A percentile compares a stretch with the other conserved stretches of the same genome.
Evolutionary conservation across 306 rosid genomes (phyloP).

Genomic region (Cicer pinnatifidum): DNA sequence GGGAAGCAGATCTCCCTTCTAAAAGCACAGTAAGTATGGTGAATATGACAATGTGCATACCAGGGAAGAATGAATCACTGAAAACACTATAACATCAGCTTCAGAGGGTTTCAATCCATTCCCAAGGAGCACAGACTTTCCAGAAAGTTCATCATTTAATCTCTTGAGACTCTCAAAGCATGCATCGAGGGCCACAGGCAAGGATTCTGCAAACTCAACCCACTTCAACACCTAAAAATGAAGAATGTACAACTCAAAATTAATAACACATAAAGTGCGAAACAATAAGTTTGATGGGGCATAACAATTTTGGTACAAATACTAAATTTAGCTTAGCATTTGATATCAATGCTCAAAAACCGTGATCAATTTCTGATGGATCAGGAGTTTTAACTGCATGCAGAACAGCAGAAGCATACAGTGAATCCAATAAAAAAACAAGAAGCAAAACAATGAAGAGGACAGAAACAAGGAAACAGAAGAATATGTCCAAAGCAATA

Average conservation of each 20-base stretch:
- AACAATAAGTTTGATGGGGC: conserved; percentile 5
- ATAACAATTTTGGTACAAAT: background rate
- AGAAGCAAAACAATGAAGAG: no score
- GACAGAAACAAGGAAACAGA: no score
- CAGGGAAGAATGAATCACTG: conserved; percentile 73
- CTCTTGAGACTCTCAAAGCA: conserved; percentile 63
- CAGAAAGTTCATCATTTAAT: conserved; percentile 66
- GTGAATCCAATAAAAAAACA: background rate
- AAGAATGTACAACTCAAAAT: conserved; percentile 31
- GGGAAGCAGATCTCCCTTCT: background rate
- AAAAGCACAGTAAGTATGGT: background rate
- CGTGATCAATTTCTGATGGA: conserved; percentile 1
- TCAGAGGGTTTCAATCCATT: conserved; percentile 73
- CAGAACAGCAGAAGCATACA: background rate
- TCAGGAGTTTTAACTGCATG: background rate
- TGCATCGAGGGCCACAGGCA: conserved; percentile 57
- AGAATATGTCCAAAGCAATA: background rate
- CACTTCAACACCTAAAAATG: conserved; percentile 66
- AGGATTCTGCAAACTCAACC: conserved; percentile 72
- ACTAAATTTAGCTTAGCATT: conserved; percentile 7
- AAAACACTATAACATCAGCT: conserved; percentile 78
- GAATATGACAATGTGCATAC: conserved; percentile 51
- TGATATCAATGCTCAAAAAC: conserved; percentile 4
- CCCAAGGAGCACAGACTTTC: conserved; percentile 72
- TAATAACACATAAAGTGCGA: conserved; percentile 10